Conservation (phyloP, 176 grass and related monocot species). For the Hsuehochloa calcarea region DNA sequence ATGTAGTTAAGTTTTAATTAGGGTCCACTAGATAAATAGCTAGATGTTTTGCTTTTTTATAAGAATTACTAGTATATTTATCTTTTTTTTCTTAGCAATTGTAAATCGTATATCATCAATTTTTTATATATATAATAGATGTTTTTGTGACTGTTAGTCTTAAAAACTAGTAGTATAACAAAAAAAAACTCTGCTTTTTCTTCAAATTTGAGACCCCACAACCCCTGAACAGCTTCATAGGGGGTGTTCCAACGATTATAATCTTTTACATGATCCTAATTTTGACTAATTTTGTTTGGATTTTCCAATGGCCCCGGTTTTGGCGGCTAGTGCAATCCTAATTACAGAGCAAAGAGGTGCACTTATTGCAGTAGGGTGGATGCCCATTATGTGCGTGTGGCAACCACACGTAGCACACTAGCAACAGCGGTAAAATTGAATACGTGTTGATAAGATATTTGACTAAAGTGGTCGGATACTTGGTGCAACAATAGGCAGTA, state of each 20-base stretch:
- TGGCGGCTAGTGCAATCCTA: background rate
- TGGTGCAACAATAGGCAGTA: background rate
- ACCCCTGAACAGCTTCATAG: background rate
- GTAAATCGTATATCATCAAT: no score
- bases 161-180: background rate
- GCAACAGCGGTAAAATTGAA: background rate
- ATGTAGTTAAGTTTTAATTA: no score
- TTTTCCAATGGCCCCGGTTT: background rate
- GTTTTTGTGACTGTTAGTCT: background rate
- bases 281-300: background rate
- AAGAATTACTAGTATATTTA: no score
- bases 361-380: background rate
- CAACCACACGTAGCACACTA: slow-evolving; percentile 10
- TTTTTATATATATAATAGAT: background rate
- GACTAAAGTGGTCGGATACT: slow-evolving; percentile 20
- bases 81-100: no score
- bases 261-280: no score
- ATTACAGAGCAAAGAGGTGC: background rate
- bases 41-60: no score
- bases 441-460: slow-evolving; percentile 28
- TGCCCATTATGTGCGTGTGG: background rate
- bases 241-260: background rate
- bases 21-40: no score
- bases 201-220: background rate
- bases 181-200: background rate